phyloP scores from a whole-genome alignment of 495 filamentous ascomycete species.

The Podospora appendiculata region DNA sequence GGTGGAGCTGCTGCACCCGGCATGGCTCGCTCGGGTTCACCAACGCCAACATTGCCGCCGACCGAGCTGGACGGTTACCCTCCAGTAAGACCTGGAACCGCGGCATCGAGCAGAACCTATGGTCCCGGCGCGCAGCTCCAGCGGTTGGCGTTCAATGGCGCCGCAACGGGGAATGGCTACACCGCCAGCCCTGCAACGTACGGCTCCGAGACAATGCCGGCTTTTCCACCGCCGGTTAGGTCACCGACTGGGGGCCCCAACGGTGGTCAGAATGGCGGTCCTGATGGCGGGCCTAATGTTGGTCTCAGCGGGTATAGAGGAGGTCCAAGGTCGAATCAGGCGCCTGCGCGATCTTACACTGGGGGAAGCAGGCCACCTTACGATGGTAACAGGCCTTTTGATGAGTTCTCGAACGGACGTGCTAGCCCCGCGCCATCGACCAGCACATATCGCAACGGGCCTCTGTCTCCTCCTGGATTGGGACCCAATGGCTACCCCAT shows the following conservation, averaged over 20 bases:
- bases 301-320: slow-evolving; percentile 6
- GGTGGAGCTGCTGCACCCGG: slow-evolving; percentile 52
- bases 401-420: slow-evolving; percentile 22
- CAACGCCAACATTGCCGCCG: slow-evolving; percentile 32
- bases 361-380: slow-evolving; percentile 7
- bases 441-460: slow-evolving; percentile 22
- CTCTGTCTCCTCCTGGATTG: slow-evolving; percentile 22
- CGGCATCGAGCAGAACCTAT: slow-evolving; percentile 32
- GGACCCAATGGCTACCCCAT: slow-evolving; percentile 22
- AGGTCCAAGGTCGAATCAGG: slow-evolving; percentile 14
- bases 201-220: slow-evolving; percentile 23
- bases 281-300: too few species aligned
- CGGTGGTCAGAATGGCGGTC: background rate
- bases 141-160: slow-evolving; percentile 12
- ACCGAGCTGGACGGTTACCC: slow-evolving; percentile 28
- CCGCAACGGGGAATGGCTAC: slow-evolving; percentile 14
- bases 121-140: slow-evolving; percentile 29
- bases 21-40: slow-evolving; percentile 40
- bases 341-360: slow-evolving; percentile 2
- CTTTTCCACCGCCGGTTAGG: slow-evolving; percentile 22
- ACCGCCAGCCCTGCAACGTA: slow-evolving; percentile 24
- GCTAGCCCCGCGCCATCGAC: slow-evolving; percentile 32
- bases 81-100: slow-evolving; percentile 23
- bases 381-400: slow-evolving; percentile 10
- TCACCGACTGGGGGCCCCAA: slow-evolving; percentile 21